Evolutionary conservation across 768 basidiomycete species (phyloP).

Genomic region (Tulasnella sp.): DNA sequence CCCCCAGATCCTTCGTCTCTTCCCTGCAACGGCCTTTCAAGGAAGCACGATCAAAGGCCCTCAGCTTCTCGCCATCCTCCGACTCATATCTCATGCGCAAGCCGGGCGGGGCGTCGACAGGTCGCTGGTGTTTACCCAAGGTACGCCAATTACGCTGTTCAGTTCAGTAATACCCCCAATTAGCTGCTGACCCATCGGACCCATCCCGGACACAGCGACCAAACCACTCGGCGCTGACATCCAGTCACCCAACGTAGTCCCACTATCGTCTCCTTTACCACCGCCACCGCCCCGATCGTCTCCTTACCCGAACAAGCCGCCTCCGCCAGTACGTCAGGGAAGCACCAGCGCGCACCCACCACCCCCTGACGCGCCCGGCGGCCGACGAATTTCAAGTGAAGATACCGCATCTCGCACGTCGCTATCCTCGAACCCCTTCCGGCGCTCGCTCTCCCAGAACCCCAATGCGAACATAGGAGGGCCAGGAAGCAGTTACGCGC

Average conservation of each 20-base stretch:
- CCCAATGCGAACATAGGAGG: background rate
- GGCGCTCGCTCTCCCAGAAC: slow-evolving; percentile 6
- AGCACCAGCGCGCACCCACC: background rate
- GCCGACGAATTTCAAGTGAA: background rate
- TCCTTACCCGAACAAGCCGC: background rate
- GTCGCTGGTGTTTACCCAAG: slow-evolving; percentile 16
- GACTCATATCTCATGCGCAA: slow-evolving; percentile 16
- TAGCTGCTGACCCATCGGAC: background rate
- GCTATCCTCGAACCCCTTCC: slow-evolving; percentile 8
- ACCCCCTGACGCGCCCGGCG: background rate
- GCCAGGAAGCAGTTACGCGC: background rate
- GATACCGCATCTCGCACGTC: background rate
- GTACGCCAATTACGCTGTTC: slow-evolving; percentile 9
- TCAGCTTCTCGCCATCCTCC: slow-evolving; percentile 15
- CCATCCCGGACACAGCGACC: background rate
- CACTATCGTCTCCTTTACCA: background rate
- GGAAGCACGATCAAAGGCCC: background rate
- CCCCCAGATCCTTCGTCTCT: slow-evolving; percentile 14
- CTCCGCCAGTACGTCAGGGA: background rate
- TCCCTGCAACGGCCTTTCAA: slow-evolving; percentile 9
- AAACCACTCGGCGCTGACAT: background rate
- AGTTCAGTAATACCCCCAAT: background rate
- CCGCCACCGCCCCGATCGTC: background rate
- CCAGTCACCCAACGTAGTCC: background rate
- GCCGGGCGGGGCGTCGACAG: slow-evolving; percentile 12